phyloP scores from a whole-genome alignment of 352 stramenopile species.

The Pythium rishiriense region DNA sequence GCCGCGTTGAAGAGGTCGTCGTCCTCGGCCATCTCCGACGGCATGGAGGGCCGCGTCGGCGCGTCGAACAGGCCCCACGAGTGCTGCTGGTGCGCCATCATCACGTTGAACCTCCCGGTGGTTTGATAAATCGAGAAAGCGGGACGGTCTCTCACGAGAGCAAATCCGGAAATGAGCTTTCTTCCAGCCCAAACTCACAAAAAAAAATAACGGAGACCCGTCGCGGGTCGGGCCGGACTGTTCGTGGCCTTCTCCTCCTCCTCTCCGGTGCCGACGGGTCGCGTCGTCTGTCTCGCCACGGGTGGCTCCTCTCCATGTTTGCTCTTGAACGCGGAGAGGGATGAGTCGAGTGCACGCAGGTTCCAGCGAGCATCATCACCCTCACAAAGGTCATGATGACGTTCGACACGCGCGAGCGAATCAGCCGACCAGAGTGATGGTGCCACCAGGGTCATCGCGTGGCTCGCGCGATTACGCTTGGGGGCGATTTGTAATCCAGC shows the following conservation, averaged over 20 bases:
- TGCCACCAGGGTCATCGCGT: slow-evolving; percentile 1
- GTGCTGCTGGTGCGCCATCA: not conserved
- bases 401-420: not conserved
- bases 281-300: not conserved
- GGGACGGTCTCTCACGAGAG: not conserved
- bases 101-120: too few relatives aligned
- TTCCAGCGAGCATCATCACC: slow-evolving; percentile 6
- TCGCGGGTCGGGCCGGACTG: too few relatives aligned
- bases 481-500: not conserved
- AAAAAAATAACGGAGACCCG: too few relatives aligned
- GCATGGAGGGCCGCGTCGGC: not conserved
- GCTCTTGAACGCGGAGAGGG: not conserved
- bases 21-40: slow-evolving; percentile 4
- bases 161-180: not conserved
- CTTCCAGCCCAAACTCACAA: too few relatives aligned
- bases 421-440: not conserved
- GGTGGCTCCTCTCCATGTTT: not conserved
- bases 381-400: not conserved
- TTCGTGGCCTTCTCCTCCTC: not conserved
- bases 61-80: not conserved
- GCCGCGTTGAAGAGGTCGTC: slow-evolving; percentile 19
- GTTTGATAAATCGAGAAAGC: not conserved
- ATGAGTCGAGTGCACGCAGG: slow-evolving; percentile 8
- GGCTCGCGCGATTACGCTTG: not conserved
- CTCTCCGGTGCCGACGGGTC: too few relatives aligned